These are phyloP conservation scores for Candida sanyiensis DNA, from an alignment of 805 yeast species.

Conservation along the genomic window DNA sequence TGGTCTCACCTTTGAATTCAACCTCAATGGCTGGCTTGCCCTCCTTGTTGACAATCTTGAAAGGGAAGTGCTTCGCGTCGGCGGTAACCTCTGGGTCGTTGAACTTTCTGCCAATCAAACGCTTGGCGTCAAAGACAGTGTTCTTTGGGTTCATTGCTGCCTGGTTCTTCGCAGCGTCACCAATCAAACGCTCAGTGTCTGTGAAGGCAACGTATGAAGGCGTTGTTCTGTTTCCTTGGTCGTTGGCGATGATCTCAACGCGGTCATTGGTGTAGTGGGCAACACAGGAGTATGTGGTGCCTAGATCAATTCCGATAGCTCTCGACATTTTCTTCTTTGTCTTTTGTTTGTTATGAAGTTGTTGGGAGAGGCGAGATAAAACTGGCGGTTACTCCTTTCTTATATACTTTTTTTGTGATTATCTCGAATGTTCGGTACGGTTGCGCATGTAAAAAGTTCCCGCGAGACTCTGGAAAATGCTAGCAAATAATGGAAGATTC, in stretches of 20 bases:
- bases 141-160: slow-evolving; percentile 94
- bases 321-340: slow-evolving; percentile 38
- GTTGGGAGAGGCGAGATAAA: not conserved
- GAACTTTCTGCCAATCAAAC: slow-evolving; percentile 84
- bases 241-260: slow-evolving; percentile 93
- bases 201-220: slow-evolving; percentile 97
- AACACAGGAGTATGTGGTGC: slow-evolving; percentile 97
- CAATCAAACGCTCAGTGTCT: slow-evolving; percentile 89
- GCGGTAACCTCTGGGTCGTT: slow-evolving; percentile 70
- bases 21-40: slow-evolving; percentile 89
- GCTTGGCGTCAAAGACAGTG: slow-evolving; percentile 94
- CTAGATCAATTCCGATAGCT: slow-evolving; percentile 86
- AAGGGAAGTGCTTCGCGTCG: slow-evolving; percentile 88
- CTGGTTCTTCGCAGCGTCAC: slow-evolving; percentile 98
- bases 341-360: not conserved
- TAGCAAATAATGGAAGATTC: slow-evolving; percentile 5
- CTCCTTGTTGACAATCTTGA: slow-evolving; percentile 65
- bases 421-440: slow-evolving; percentile 11
- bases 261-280: slow-evolving; percentile 82
- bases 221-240: slow-evolving; percentile 98
- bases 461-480: slow-evolving; percentile 7
- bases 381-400: not conserved
- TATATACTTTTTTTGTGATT: slow-evolving; percentile 4
- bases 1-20: slow-evolving; percentile 82
- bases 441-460: slow-evolving; percentile 1